Conservation (phyloP, 176 grass and related monocot genomes). For the Saccharum officinarum region DNA sequence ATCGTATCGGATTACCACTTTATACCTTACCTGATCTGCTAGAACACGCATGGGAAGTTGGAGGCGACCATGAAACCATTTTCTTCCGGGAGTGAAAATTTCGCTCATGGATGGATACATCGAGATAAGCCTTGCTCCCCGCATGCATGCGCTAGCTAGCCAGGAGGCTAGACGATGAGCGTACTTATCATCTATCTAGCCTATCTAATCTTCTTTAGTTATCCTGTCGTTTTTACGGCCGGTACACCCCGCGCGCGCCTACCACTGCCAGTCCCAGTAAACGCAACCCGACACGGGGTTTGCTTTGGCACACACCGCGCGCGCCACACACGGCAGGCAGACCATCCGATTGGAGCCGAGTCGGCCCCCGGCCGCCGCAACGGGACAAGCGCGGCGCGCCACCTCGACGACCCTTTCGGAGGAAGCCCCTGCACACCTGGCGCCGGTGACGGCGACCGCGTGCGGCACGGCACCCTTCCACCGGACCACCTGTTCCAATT, state of each 20-base stretch:
- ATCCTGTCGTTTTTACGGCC: background rate
- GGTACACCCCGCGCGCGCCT: background rate
- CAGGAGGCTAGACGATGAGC: too few species aligned
- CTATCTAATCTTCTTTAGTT: background rate
- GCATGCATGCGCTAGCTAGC: background rate
- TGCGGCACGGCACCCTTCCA: background rate
- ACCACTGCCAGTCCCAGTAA: background rate
- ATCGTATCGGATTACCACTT: slow-evolving; percentile 1
- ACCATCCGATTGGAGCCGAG: background rate
- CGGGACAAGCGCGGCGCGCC: slow-evolving; percentile 42
- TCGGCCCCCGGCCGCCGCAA: background rate
- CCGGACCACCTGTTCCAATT: slow-evolving; percentile 33
- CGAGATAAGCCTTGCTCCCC: slow-evolving; percentile 34
- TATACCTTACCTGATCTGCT: slow-evolving; percentile 43
- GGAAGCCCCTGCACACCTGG: slow-evolving; percentile 38
- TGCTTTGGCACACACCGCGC: too few species aligned
- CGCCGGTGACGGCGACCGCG: slow-evolving; percentile 36
- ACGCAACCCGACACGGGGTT: slow-evolving; percentile 3
- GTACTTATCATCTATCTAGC: background rate
- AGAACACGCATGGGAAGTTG: slow-evolving; percentile 24
- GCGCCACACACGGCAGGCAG: too few species aligned
- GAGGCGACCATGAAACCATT: background rate
- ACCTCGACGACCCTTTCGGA: slow-evolving; percentile 35
- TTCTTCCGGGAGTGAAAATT: background rate
- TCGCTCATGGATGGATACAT: background rate